Evolutionary conservation across 805 yeast species (phyloP).

Genomic region (Alloascoidea hylecoeti): DNA sequence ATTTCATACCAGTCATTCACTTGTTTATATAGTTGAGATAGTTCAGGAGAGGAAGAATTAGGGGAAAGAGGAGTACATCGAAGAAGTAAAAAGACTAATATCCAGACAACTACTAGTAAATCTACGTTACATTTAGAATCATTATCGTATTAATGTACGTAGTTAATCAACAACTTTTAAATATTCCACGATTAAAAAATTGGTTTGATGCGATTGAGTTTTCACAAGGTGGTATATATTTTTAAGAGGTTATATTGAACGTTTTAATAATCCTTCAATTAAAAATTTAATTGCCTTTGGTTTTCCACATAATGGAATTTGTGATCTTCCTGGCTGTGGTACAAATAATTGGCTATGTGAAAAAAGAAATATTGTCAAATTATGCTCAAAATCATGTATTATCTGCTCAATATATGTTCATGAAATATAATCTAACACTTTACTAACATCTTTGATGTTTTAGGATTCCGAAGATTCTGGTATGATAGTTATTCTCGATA

Average conservation of each 20-base stretch:
- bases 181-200: conserved; percentile 25
- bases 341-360: conserved; percentile 45
- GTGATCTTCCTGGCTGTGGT: conserved; percentile 49
- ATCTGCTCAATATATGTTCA: conserved; percentile 74
- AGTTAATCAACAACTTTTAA: conserved; percentile 30
- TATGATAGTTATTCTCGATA: too few relatives aligned
- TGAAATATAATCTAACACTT: too few relatives aligned
- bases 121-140: too few relatives aligned
- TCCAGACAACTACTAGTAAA: too few relatives aligned
- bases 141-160: too few relatives aligned
- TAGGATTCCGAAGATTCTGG: conserved; percentile 33
- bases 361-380: conserved; percentile 39
- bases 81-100: too few relatives aligned
- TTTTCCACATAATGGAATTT: conserved; percentile 65
- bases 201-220: conserved; percentile 71
- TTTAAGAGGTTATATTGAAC: conserved; percentile 49
- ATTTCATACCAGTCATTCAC: too few relatives aligned
- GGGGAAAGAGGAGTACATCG: too few relatives aligned
- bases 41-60: too few relatives aligned
- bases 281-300: conserved; percentile 58
- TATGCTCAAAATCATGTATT: conserved; percentile 41
- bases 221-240: conserved; percentile 80
- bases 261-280: conserved; percentile 32
- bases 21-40: too few relatives aligned
- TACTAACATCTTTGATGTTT: too few relatives aligned